Conservation (phyloP, 192 early-diverging fungal genomes). For the Podila epigama region DNA sequence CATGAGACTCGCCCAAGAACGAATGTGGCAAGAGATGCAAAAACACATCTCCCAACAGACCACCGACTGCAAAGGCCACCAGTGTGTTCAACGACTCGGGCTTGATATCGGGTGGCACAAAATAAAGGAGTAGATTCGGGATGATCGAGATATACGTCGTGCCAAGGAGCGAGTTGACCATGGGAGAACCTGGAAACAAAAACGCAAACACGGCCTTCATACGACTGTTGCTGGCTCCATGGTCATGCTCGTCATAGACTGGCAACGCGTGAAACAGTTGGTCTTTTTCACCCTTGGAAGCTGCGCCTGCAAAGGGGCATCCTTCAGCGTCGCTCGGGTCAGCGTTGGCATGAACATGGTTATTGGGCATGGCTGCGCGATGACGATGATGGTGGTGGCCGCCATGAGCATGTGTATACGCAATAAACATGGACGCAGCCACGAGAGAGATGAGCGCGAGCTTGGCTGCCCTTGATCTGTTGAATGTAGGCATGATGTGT, state of each 20-base stretch:
- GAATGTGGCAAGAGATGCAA: slow-evolving; percentile 84
- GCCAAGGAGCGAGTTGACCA: slow-evolving; percentile 72
- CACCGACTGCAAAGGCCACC: slow-evolving; percentile 89
- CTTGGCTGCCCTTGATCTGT: slow-evolving; percentile 19
- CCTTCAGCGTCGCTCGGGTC: slow-evolving; percentile 23
- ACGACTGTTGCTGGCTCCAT: slow-evolving; percentile 16
- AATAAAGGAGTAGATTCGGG: slow-evolving; percentile 81
- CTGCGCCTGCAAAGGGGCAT: slow-evolving; percentile 25
- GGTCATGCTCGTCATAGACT: slow-evolving; percentile 26
- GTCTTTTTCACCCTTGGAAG: slow-evolving; percentile 4
- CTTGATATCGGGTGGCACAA: slow-evolving; percentile 72
- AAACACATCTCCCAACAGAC: slow-evolving; percentile 85
- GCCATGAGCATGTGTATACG: not conserved
- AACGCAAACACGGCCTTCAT: slow-evolving; percentile 58
- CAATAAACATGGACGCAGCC: slow-evolving; percentile 9
- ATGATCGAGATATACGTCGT: slow-evolving; percentile 85
- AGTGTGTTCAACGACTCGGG: slow-evolving; percentile 71
- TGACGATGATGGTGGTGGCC: slow-evolving; percentile 5
- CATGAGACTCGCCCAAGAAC: slow-evolving; percentile 66
- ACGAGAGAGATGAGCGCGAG: slow-evolving; percentile 23
- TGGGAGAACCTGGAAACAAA: slow-evolving; percentile 63
- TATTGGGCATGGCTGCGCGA: slow-evolving; percentile 23
- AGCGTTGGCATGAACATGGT: slow-evolving; percentile 33
- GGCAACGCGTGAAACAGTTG: slow-evolving; percentile 19
- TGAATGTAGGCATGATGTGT: slow-evolving; percentile 29